Conservation (phyloP, 805 yeast species). For the Metschnikowia reukaufii region DNA sequence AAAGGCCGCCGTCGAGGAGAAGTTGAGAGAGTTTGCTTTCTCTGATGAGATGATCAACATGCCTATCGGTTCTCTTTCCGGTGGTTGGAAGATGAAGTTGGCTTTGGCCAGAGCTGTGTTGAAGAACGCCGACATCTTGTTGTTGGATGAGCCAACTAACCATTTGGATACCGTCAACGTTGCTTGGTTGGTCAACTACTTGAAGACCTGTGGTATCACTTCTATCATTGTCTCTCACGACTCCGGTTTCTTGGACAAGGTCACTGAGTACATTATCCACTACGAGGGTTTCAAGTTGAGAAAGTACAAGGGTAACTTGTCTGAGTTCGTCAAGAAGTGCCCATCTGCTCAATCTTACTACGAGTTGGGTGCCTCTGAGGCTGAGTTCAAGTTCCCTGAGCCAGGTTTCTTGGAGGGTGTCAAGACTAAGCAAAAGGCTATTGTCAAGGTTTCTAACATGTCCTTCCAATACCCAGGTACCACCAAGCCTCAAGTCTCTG, state of each 20-base stretch:
- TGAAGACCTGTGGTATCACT: slow-evolving; percentile 97
- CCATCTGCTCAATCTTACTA: slow-evolving; percentile 99
- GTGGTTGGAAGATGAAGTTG: slow-evolving; percentile 99
- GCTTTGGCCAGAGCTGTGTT: slow-evolving; percentile 99
- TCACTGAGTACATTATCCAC: slow-evolving; percentile 97
- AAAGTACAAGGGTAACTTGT: slow-evolving; percentile 99
- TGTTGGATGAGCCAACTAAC: slow-evolving; percentile 99
- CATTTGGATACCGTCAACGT: slow-evolving; percentile 99
- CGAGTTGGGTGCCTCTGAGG: slow-evolving; percentile 97
- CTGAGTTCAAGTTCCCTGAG: slow-evolving; percentile 97
- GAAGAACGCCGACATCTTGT: slow-evolving; percentile 95
- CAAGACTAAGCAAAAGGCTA: slow-evolving; percentile 99
- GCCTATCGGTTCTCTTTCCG: slow-evolving; percentile 97
- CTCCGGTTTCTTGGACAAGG: slow-evolving; percentile 98
- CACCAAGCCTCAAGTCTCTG: slow-evolving; percentile 85
- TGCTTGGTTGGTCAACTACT: slow-evolving; percentile 99
- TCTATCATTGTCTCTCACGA: slow-evolving; percentile 99
- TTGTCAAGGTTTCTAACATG: slow-evolving; percentile 96
- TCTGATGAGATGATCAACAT: slow-evolving; percentile 86
- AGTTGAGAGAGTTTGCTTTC: slow-evolving; percentile 90
- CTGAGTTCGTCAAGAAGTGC: slow-evolving; percentile 97
- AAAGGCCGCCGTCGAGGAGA: slow-evolving; percentile 65
- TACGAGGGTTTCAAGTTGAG: slow-evolving; percentile 99
- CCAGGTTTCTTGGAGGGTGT: slow-evolving; percentile 99
- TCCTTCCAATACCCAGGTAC: slow-evolving; percentile 99